Evolutionary conservation across 2,329 filamentous ascomycete genomes (phyloP).

Genomic region (Fusarium avenaceum): DNA sequence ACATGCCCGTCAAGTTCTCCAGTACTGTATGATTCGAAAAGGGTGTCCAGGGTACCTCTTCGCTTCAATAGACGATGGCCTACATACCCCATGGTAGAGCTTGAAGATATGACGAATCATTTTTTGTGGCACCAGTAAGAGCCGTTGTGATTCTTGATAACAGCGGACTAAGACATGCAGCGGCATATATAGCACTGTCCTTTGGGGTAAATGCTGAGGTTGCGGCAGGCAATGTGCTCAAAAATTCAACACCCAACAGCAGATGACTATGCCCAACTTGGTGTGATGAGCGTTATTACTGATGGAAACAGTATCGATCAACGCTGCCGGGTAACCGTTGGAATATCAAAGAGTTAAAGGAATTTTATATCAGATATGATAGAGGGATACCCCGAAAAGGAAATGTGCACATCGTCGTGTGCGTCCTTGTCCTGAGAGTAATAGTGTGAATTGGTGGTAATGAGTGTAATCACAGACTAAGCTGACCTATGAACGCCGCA

Average conservation of each 20-base stretch:
- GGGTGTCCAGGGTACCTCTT: slow-evolving; percentile 14
- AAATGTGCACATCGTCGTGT: slow-evolving; percentile 22
- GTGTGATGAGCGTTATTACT: slow-evolving; percentile 23
- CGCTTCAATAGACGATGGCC: slow-evolving; percentile 16
- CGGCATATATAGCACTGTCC: slow-evolving; percentile 27
- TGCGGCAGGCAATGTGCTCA: slow-evolving; percentile 18
- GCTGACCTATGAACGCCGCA: background rate
- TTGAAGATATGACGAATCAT: slow-evolving; percentile 44
- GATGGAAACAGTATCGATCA: slow-evolving; percentile 14
- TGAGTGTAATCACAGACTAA: background rate
- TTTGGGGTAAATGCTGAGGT: slow-evolving; percentile 13
- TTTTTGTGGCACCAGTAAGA: slow-evolving; percentile 35
- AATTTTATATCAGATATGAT: slow-evolving; percentile 31
- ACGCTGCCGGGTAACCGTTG: background rate
- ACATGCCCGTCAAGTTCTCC: slow-evolving; percentile 22
- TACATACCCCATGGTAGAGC: slow-evolving; percentile 10
- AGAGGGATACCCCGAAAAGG: slow-evolving; percentile 10
- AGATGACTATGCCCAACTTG: slow-evolving; percentile 13
- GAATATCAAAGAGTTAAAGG: slow-evolving; percentile 5
- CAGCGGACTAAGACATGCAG: slow-evolving; percentile 20
- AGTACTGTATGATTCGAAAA: slow-evolving; percentile 22
- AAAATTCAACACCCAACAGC: slow-evolving; percentile 2
- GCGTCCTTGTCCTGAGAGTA: background rate
- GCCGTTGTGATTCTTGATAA: slow-evolving; percentile 3
- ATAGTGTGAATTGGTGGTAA: background rate